Evolutionary conservation across 2,329 filamentous ascomycete genomes (phyloP).

Genomic region (Arthroderma uncinatum): DNA sequence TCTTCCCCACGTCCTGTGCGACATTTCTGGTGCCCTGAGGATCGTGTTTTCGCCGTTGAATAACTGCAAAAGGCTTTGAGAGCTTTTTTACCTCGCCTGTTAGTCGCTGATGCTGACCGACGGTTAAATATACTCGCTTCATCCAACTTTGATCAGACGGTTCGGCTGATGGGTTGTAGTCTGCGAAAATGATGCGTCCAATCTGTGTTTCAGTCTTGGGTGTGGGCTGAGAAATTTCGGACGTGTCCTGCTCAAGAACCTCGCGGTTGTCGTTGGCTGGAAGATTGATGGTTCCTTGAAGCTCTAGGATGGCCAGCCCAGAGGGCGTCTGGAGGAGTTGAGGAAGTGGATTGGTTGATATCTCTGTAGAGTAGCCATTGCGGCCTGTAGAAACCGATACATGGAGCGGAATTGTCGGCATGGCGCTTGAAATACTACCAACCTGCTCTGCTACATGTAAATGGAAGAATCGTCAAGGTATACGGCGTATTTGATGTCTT

Average conservation of each 20-base stretch:
- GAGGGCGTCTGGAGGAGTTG: conserved; percentile 76
- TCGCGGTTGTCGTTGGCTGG: conserved; percentile 34
- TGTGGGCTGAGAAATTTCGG: conserved; percentile 10
- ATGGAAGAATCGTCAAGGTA: not conserved
- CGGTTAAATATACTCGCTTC: conserved; percentile 77
- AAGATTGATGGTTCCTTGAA: conserved; percentile 82
- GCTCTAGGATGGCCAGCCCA: conserved; percentile 78
- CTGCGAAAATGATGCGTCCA: conserved; percentile 67
- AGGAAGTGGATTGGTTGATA: conserved; percentile 53
- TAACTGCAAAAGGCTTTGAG: conserved; percentile 63
- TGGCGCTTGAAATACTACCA: conserved; percentile 11
- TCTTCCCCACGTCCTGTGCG: not conserved
- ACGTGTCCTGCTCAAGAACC: conserved; percentile 14
- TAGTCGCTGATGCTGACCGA: conserved; percentile 79
- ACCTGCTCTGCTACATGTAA: not conserved
- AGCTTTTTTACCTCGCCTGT: conserved; percentile 86
- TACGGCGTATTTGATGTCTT: not conserved
- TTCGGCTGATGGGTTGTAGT: conserved; percentile 48
- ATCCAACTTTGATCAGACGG: conserved; percentile 58
- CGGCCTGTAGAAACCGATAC: conserved; percentile 16
- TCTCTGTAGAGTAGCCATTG: conserved; percentile 1
- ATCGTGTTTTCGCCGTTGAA: conserved; percentile 45
- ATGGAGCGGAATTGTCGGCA: conserved; percentile 36
- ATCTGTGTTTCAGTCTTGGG: conserved; percentile 42
- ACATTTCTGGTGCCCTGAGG: conserved; percentile 6